Conservation (phyloP, 495 filamentous ascomycete species). For the Penicillium waksmanii region DNA sequence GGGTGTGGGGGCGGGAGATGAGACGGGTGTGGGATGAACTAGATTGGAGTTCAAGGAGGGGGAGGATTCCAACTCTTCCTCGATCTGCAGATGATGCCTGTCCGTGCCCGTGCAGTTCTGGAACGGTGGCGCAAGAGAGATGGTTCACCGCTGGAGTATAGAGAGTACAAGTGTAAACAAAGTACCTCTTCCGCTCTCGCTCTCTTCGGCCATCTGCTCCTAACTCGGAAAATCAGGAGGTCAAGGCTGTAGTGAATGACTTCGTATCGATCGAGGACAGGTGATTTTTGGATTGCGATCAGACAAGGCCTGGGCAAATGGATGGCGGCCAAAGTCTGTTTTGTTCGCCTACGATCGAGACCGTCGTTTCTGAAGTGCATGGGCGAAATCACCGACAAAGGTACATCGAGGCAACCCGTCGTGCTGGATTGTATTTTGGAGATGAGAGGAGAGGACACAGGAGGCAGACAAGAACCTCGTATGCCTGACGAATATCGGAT, state of each 20-base stretch:
- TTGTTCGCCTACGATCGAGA: slow-evolving; percentile 16
- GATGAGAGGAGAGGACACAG: not conserved
- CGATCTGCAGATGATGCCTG: slow-evolving; percentile 7
- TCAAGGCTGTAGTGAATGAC: not conserved
- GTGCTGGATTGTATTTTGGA: not conserved
- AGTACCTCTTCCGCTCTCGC: not conserved
- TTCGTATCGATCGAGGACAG: slow-evolving; percentile 20
- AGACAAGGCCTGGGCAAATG: not conserved
- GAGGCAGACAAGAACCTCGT: not conserved
- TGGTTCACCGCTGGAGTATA: slow-evolving; percentile 13
- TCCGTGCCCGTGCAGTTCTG: not conserved
- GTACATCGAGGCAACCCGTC: slow-evolving; percentile 17
- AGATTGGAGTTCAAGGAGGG: slow-evolving; percentile 5
- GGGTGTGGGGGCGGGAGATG: slow-evolving; percentile 12
- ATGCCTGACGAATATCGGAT: slow-evolving; percentile 16
- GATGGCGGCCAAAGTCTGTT: slow-evolving; percentile 9
- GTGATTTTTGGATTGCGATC: not conserved
- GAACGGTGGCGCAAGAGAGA: not conserved
- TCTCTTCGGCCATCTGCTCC: not conserved
- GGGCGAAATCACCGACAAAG: slow-evolving; percentile 4
- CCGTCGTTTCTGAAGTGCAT: slow-evolving; percentile 18
- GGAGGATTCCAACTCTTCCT: slow-evolving; percentile 10
- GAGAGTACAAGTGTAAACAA: not conserved
- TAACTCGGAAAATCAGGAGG: not conserved
- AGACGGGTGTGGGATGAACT: slow-evolving; percentile 1